Evolutionary conservation across 2,329 filamentous ascomycete genomes (phyloP).

Genomic region (Dothiorella sarmentorum): DNA sequence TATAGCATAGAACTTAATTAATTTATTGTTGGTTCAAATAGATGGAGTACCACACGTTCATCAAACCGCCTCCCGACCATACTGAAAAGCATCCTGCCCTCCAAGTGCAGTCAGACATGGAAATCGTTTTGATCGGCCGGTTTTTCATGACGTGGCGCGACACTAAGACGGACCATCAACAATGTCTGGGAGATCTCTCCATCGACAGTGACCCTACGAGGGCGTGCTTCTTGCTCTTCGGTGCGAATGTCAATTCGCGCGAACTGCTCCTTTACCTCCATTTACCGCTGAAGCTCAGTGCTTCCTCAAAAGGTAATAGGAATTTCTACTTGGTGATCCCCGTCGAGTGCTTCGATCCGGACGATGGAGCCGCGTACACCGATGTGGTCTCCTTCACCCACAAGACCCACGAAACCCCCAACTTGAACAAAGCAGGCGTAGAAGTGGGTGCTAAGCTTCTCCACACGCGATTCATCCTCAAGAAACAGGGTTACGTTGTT

Average conservation of each 20-base stretch:
- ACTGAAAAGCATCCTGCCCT: background rate
- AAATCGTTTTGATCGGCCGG: background rate
- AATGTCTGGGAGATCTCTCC: background rate
- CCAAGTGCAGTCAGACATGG: background rate
- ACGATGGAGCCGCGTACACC: background rate
- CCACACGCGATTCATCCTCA: background rate
- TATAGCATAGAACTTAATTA: background rate
- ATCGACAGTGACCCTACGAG: background rate
- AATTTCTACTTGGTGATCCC: background rate
- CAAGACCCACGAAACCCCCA: background rate
- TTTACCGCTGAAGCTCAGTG: background rate
- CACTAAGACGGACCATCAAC: background rate
- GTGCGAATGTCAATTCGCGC: background rate
- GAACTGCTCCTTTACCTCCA: background rate
- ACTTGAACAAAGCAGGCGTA: background rate
- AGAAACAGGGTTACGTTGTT: background rate
- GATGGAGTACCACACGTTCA: background rate
- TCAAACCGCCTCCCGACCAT: background rate
- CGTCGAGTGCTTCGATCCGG: background rate
- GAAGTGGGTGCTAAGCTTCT: background rate
- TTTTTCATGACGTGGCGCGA: background rate
- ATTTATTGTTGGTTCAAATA: background rate
- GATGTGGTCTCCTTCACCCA: background rate
- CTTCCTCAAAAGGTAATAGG: background rate
- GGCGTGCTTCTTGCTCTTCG: background rate